Percentiles rank a stretch among this genome's conserved stretches.
phyloP scores from a whole-genome alignment of 371 early-diverging fungal genomes.

The Mucor circinelloides region DNA sequence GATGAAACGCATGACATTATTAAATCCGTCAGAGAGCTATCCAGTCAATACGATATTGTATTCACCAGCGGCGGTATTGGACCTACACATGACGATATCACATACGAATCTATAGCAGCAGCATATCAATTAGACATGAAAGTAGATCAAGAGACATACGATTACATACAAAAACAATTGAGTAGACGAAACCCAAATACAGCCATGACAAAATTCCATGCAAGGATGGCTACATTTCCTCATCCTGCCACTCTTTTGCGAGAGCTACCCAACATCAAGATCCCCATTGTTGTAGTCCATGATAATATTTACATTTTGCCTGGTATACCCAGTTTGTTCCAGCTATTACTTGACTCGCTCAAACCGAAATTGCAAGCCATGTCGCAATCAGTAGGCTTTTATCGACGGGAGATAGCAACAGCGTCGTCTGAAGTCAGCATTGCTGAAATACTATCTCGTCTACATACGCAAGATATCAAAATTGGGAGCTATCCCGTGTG shows the following conservation, averaged over 20 bases:
- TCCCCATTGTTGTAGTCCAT: slow-evolving; percentile 63
- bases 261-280: slow-evolving; percentile 48
- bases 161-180: slow-evolving; percentile 42
- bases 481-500: slow-evolving; percentile 70
- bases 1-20: slow-evolving; percentile 54
- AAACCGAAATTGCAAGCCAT: slow-evolving; percentile 7
- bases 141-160: slow-evolving; percentile 54
- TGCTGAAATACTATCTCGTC: slow-evolving; percentile 45
- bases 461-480: slow-evolving; percentile 45
- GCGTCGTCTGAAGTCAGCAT: slow-evolving; percentile 47
- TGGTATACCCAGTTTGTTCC: slow-evolving; percentile 65
- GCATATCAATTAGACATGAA: slow-evolving; percentile 56
- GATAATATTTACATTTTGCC: slow-evolving; percentile 66
- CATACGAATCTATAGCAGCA: slow-evolving; percentile 66
- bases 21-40: slow-evolving; percentile 46
- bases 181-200: slow-evolving; percentile 9
- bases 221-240: slow-evolving; percentile 70
- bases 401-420: slow-evolving; percentile 56
- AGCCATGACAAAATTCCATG: slow-evolving; percentile 24
- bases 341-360: slow-evolving; percentile 40
- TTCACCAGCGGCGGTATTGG: slow-evolving; percentile 76
- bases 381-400: slow-evolving; percentile 24
- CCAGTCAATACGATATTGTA: slow-evolving; percentile 53
- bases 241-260: slow-evolving; percentile 34
- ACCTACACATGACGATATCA: slow-evolving; percentile 73